Conservation (phyloP, 495 filamentous ascomycete genomes). For the Podospora pseudoanserina region DNA sequence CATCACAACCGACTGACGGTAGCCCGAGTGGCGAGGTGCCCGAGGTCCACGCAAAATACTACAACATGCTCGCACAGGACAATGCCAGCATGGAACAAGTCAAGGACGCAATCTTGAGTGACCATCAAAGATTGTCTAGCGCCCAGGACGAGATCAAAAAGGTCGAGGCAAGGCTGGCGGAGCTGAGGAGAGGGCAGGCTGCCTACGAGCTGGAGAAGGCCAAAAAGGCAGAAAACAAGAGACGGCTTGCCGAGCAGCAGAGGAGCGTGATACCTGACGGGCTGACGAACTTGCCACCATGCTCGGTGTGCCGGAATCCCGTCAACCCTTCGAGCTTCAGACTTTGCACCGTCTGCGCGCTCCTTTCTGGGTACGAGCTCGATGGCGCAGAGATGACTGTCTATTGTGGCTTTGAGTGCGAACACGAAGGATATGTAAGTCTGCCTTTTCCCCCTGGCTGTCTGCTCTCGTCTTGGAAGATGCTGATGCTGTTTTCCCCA, state of each 20-base stretch:
- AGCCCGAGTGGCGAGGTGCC: slow-evolving; percentile 17
- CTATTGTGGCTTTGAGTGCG: slow-evolving; percentile 46
- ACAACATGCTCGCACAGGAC: slow-evolving; percentile 36
- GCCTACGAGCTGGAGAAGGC: slow-evolving; percentile 41
- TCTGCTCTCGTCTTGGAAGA: too few species aligned
- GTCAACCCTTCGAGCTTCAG: slow-evolving; percentile 29
- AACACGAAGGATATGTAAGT: slow-evolving; percentile 42
- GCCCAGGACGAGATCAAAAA: slow-evolving; percentile 35
- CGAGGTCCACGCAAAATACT: slow-evolving; percentile 34
- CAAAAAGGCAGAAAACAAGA: slow-evolving; percentile 34
- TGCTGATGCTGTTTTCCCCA: background rate
- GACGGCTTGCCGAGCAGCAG: slow-evolving; percentile 22
- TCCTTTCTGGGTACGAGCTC: slow-evolving; percentile 29
- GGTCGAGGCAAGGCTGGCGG: slow-evolving; percentile 37
- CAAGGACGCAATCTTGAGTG: slow-evolving; percentile 36
- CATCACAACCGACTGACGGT: slow-evolving; percentile 7
- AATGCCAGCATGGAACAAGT: slow-evolving; percentile 35
- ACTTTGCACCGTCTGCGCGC: slow-evolving; percentile 41
- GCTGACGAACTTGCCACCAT: slow-evolving; percentile 36
- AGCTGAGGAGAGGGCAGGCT: slow-evolving; percentile 41
- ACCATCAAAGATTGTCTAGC: slow-evolving; percentile 32
- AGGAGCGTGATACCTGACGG: slow-evolving; percentile 25
- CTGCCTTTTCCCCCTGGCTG: background rate
- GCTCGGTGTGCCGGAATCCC: slow-evolving; percentile 36
- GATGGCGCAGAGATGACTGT: slow-evolving; percentile 25